A percentile compares a stretch with the other conserved stretches of the same genome.
phyloP scores from a whole-genome alignment of 2,329 filamentous ascomycete species.

The Cladophialophora immunda region DNA sequence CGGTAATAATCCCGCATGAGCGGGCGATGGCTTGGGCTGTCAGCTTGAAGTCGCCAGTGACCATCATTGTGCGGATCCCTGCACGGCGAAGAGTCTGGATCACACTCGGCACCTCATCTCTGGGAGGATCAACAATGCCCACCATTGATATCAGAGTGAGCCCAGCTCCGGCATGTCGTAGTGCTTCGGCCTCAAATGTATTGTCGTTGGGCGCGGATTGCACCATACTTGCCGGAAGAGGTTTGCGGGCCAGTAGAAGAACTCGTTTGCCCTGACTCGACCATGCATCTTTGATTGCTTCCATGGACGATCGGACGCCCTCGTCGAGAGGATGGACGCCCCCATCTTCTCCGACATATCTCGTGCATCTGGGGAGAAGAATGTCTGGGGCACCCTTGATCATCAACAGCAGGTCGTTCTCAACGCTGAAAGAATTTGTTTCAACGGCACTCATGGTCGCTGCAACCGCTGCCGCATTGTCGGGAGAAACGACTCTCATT shows the following conservation, averaged over 20 bases:
- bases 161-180: conserved; percentile 58
- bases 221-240: conserved; percentile 55
- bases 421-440: conserved; percentile 44
- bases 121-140: conserved; percentile 67
- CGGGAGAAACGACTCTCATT: conserved; percentile 66
- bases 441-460: conserved; percentile 43
- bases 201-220: conserved; percentile 54
- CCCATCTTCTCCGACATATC: conserved; percentile 66
- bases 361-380: conserved; percentile 69
- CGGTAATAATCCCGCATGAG: conserved; percentile 74
- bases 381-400: conserved; percentile 83
- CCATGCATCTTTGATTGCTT: conserved; percentile 72
- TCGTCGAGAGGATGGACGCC: conserved; percentile 60
- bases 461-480: conserved; percentile 29
- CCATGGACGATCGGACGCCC: conserved; percentile 57
- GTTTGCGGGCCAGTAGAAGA: conserved; percentile 71
- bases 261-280: conserved; percentile 74
- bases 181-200: conserved; percentile 66
- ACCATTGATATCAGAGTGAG: conserved; percentile 66
- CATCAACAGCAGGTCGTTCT: conserved; percentile 62
- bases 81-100: conserved; percentile 71
- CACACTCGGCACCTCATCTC: conserved; percentile 67
- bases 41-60: conserved; percentile 79
- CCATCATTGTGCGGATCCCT: conserved; percentile 81
- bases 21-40: conserved; percentile 77